A percentile compares a stretch with the other conserved stretches of the same genome.
phyloP scores from a whole-genome alignment of 2,329 filamentous ascomycete species.

The Akanthomyces dipterigenus region DNA sequence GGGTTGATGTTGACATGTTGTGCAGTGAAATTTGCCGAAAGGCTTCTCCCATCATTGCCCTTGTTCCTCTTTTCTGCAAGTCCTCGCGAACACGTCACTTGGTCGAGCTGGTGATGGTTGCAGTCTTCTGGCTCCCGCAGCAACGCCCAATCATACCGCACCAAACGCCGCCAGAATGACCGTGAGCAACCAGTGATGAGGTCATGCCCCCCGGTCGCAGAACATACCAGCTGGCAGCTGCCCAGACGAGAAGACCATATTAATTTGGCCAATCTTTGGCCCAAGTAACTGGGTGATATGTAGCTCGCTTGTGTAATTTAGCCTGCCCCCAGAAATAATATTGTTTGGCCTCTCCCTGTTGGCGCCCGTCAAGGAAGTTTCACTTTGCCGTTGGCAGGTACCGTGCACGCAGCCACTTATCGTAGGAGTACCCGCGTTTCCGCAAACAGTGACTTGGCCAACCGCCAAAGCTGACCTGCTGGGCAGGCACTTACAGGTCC shows the following conservation, averaged over 20 bases:
- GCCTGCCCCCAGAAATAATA: neutral
- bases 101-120: neutral
- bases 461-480: neutral
- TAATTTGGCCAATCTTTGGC: too few species aligned
- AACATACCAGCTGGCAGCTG: conserved; percentile 4
- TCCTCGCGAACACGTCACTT: neutral
- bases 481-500: neutral
- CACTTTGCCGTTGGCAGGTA: neutral
- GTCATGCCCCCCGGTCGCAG: neutral
- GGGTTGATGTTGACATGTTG: neutral
- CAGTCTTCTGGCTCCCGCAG: neutral
- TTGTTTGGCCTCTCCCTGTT: neutral
- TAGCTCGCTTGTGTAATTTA: neutral
- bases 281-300: too few species aligned
- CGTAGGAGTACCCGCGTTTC: neutral
- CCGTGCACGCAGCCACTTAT: neutral
- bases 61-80: neutral
- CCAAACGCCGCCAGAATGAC: neutral
- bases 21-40: neutral
- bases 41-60: neutral
- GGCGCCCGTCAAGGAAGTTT: neutral
- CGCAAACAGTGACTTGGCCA: neutral
- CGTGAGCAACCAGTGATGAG: conserved; percentile 2
- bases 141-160: neutral
- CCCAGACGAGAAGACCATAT: too few species aligned